A percentile compares a stretch with the other conserved stretches of the same genome.
Conservation (phyloP, 176 grass and related monocot species). For the Juncus inflexus region DNA sequence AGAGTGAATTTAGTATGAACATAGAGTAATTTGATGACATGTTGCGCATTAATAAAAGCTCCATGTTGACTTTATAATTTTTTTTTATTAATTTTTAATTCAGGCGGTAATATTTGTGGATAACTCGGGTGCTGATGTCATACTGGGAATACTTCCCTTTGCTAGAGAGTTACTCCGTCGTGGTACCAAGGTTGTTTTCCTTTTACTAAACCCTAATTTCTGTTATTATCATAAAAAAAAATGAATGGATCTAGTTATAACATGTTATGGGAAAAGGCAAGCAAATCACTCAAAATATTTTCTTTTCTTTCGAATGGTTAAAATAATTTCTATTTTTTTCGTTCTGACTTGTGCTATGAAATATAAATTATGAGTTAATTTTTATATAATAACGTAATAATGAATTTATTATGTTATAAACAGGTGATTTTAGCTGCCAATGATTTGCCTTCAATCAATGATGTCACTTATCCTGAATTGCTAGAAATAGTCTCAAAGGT, state of each 20-base stretch:
- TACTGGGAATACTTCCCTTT: conserved; percentile 91
- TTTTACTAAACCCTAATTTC: neutral
- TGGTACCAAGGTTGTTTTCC: conserved; percentile 73
- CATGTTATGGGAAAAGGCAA: neutral
- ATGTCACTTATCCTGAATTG: conserved; percentile 82
- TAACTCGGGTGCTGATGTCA: conserved; percentile 98
- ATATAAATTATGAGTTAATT: neutral
- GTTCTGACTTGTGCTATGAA: neutral
- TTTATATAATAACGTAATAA: conserved; percentile 30
- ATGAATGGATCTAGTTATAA: neutral
- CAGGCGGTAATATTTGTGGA: conserved; percentile 99
- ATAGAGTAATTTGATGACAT: neutral
- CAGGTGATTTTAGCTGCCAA: conserved; percentile 96
- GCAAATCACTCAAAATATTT: neutral
- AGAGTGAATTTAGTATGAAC: neutral
- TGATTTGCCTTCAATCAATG: conserved; percentile 95
- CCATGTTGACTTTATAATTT: too few relatives aligned
- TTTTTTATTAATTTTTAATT: too few relatives aligned
- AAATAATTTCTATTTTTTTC: neutral
- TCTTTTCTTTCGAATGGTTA: neutral
- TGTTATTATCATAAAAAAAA: neutral
- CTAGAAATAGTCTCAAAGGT: conserved; percentile 87
- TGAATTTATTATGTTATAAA: neutral
- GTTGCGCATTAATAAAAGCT: neutral
- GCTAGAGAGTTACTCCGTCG: conserved; percentile 82